Evolutionary conservation across 495 filamentous ascomycete genomes (phyloP).

Genomic region (Hypoxylon fragiforme): DNA sequence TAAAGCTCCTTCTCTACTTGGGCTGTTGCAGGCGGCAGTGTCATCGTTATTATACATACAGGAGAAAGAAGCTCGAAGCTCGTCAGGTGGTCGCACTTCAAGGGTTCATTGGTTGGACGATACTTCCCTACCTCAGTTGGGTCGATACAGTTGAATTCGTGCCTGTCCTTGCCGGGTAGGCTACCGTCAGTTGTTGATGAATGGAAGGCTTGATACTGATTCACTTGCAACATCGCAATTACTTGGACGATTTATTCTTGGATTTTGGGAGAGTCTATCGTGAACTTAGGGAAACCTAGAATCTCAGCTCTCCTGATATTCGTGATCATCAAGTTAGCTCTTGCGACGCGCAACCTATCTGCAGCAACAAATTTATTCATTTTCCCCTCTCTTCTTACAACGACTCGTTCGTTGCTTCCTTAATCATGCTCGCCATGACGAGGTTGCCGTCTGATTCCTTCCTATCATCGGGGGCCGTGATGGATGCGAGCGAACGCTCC

Average conservation of each 20-base stretch:
- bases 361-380: conserved; percentile 7
- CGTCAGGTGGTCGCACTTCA: conserved; percentile 25
- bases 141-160: conserved; percentile 13
- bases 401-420: not conserved
- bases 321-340: conserved; percentile 7
- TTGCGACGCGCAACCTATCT: conserved; percentile 13
- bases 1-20: conserved; percentile 9
- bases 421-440: conserved; percentile 34
- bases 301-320: conserved; percentile 4
- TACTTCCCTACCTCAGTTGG: conserved; percentile 8
- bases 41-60: conserved; percentile 3
- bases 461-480: conserved; percentile 23
- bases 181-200: not conserved
- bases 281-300: conserved; percentile 14
- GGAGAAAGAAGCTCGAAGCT: conserved; percentile 1
- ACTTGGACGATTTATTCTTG: not conserved
- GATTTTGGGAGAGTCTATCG: conserved; percentile 1
- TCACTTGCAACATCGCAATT: conserved; percentile 6
- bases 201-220: conserved; percentile 20
- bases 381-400: conserved; percentile 3
- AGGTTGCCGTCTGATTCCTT: conserved; percentile 31
- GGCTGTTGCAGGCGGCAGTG: conserved; percentile 6
- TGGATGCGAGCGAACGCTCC: conserved; percentile 30
- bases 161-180: conserved; percentile 4
- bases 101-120: conserved; percentile 13